Evolutionary conservation across 176 grass and related monocot genomes (phyloP).

Genomic region (Dactylis glomerata): DNA sequence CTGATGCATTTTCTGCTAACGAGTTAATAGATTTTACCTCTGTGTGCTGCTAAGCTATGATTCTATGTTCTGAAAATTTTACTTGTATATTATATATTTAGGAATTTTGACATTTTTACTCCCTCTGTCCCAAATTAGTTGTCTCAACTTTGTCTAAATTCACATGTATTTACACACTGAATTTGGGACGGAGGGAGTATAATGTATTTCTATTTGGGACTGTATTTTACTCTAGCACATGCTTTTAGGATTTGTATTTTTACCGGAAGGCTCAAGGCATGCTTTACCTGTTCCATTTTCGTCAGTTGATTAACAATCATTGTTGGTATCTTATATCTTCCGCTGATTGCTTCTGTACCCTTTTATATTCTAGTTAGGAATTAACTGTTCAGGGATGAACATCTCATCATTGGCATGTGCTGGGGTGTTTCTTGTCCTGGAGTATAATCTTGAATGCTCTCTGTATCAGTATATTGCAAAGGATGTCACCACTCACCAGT

Average conservation of each 20-base stretch:
- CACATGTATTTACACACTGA: no score
- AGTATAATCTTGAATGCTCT: not conserved
- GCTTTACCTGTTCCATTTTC: no score
- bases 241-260: slow-evolving; percentile 7
- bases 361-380: not conserved
- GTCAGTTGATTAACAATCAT: not conserved
- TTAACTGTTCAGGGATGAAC: not conserved
- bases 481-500: not conserved
- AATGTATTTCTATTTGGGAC: not conserved
- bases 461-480: not conserved
- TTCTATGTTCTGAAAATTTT: not conserved
- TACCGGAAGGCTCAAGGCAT: not conserved
- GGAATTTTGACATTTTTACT: not conserved
- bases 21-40: not conserved
- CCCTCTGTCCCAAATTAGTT: no score
- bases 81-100: not conserved
- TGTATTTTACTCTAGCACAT: not conserved
- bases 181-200: no score
- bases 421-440: no score
- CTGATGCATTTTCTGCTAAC: not conserved
- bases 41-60: no score
- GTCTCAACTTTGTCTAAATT: no score
- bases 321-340: not conserved
- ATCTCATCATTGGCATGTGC: not conserved
- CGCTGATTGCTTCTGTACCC: not conserved